These are phyloP conservation scores for Rhizopus arrhizus DNA, from an alignment of 371 early-diverging fungal genomes.

Conservation along the genomic window DNA sequence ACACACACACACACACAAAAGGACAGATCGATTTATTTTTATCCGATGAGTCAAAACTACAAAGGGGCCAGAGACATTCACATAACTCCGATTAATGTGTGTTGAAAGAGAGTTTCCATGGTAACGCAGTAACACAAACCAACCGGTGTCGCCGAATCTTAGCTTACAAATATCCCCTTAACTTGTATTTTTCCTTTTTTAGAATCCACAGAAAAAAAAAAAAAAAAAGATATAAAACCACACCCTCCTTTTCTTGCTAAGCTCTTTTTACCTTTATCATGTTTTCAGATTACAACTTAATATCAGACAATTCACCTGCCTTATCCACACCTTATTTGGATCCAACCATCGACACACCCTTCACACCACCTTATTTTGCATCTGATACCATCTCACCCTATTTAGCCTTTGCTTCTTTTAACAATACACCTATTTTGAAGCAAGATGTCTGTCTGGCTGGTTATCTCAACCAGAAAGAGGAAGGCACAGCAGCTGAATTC, in stretches of 20 bases:
- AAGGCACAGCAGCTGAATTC: conserved; percentile 14
- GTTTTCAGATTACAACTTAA: background rate
- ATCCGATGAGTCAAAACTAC: background rate
- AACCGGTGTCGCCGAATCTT: background rate
- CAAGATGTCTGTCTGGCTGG: conserved; percentile 9
- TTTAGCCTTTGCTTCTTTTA: background rate
- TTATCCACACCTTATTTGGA: conserved; percentile 1
- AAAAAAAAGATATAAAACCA: conserved; percentile 13
- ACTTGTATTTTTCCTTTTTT: background rate
- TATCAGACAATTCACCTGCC: background rate
- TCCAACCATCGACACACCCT: background rate
- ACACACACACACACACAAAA: no score
- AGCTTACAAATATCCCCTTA: background rate
- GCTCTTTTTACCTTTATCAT: conserved; percentile 4
- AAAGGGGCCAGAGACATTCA: background rate
- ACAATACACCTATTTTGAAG: background rate
- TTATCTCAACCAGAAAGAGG: conserved; percentile 15
- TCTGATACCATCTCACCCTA: conserved; percentile 16
- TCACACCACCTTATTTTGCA: conserved; percentile 5
- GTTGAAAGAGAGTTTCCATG: background rate
- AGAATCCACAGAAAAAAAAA: background rate
- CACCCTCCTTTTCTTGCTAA: background rate
- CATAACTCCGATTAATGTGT: background rate
- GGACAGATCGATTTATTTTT: background rate
- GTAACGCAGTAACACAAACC: background rate